These are phyloP conservation scores for Russula lepida DNA, from an alignment of 768 basidiomycete species.

Conservation along the genomic window DNA sequence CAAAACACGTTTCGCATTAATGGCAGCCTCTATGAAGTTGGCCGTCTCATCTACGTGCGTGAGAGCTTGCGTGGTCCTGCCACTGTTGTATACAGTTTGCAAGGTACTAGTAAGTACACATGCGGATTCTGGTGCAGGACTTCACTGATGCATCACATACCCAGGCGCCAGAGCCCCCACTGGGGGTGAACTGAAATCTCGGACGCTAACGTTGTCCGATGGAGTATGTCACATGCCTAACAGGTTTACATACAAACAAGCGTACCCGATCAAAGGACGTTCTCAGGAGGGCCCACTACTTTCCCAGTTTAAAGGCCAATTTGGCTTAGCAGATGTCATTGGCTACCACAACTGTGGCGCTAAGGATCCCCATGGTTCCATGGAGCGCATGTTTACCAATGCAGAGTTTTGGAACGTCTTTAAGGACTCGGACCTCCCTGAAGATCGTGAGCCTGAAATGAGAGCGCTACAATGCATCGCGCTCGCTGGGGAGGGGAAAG, in stretches of 20 bases:
- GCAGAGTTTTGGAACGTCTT: not conserved
- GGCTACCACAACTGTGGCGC: not conserved
- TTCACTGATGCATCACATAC: no score
- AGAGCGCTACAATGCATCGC: not conserved
- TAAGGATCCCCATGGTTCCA: not conserved
- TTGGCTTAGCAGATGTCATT: not conserved
- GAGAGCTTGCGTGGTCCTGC: not conserved
- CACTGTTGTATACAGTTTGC: not conserved
- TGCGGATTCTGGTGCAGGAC: not conserved
- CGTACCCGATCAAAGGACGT: no score
- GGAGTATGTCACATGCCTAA: no score
- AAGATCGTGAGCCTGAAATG: not conserved
- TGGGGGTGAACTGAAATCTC: no score
- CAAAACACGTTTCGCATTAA: not conserved
- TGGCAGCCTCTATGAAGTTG: not conserved
- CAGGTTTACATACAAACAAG: no score
- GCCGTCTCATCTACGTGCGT: not conserved
- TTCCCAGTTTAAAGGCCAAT: no score
- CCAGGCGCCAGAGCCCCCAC: no score
- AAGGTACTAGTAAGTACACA: not conserved
- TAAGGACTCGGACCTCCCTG: no score
- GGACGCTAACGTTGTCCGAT: no score
- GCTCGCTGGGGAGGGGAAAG: not conserved
- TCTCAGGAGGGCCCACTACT: no score
- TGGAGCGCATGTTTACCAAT: not conserved